A percentile compares a stretch with the other conserved stretches of the same genome.
Conservation (phyloP, 2,329 filamentous ascomycete species). For the Myriangium duriaei region DNA sequence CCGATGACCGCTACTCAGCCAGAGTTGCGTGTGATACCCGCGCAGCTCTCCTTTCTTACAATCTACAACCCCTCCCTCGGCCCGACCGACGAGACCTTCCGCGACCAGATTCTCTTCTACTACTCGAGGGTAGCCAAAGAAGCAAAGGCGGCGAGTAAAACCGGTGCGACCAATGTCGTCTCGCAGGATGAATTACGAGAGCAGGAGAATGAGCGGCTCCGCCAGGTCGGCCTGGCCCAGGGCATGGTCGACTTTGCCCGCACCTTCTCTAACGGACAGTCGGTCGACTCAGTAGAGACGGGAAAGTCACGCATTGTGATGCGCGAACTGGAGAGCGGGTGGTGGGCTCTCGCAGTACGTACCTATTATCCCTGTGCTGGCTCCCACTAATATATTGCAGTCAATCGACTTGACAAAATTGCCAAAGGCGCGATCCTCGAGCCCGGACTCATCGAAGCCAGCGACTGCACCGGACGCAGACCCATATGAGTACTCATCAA, state of each 20-base stretch:
- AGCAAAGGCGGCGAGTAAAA: constrained; percentile 16
- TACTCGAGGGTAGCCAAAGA: constrained; percentile 41
- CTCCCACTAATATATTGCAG: constrained; percentile 29
- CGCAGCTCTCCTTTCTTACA: constrained; percentile 77
- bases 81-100: constrained; percentile 56
- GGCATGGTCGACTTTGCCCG: constrained; percentile 89
- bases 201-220: constrained; percentile 71
- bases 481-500: constrained; percentile 62
- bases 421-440: constrained; percentile 33
- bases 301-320: constrained; percentile 76
- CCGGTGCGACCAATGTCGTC: constrained; percentile 20
- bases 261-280: constrained; percentile 65
- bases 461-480: constrained; percentile 13
- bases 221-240: constrained; percentile 91
- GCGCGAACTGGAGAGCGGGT: constrained; percentile 75
- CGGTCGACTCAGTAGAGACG: constrained; percentile 80
- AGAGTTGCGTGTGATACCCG: constrained; percentile 39
- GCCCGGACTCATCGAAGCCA: constrained; percentile 19
- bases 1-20: constrained; percentile 5
- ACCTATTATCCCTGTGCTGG: constrained; percentile 8
- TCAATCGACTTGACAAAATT: constrained; percentile 72
- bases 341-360: constrained; percentile 89
- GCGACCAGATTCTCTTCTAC: constrained; percentile 87
- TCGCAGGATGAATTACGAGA: constrained; percentile 34
- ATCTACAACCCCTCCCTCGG: constrained; percentile 88